Evolutionary conservation across 495 filamentous ascomycete species (phyloP).

Genomic region (Neurospora sp.): DNA sequence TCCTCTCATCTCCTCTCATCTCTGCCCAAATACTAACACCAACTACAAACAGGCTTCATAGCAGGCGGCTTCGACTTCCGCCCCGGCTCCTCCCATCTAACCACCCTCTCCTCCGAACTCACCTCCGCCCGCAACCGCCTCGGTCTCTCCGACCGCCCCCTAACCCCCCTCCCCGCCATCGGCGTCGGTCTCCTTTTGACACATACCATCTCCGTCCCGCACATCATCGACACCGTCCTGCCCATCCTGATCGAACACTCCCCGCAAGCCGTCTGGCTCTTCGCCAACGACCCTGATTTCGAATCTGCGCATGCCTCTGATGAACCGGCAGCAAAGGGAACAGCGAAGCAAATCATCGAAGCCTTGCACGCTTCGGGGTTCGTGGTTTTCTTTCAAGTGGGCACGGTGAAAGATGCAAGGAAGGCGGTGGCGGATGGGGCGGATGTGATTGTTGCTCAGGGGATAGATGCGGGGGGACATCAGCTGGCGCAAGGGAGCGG

Average conservation of each 20-base stretch:
- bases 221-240: slow-evolving; percentile 24
- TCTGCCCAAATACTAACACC: not conserved
- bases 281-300: slow-evolving; percentile 11
- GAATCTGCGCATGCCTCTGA: not conserved
- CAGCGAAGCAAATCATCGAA: slow-evolving; percentile 9
- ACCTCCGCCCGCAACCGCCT: slow-evolving; percentile 18
- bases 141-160: slow-evolving; percentile 11
- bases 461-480: slow-evolving; percentile 67
- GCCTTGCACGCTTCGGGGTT: slow-evolving; percentile 21
- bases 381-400: slow-evolving; percentile 47
- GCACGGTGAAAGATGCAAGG: slow-evolving; percentile 47
- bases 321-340: not conserved
- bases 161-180: slow-evolving; percentile 24
- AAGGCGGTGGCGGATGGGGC: slow-evolving; percentile 33
- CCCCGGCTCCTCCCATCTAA: slow-evolving; percentile 17
- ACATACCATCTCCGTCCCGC: slow-evolving; percentile 10
- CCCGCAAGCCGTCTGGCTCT: slow-evolving; percentile 70
- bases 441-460: slow-evolving; percentile 65
- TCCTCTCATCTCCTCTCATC: not conserved
- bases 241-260: slow-evolving; percentile 34
- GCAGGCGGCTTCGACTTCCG: slow-evolving; percentile 26
- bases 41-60: slow-evolving; percentile 24
- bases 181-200: slow-evolving; percentile 31
- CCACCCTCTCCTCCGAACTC: slow-evolving; percentile 28
- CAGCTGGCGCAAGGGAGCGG: slow-evolving; percentile 50